Evolutionary conservation across 139 green algal genomes (phyloP).

Genomic region (Coelastrella sp.): DNA sequence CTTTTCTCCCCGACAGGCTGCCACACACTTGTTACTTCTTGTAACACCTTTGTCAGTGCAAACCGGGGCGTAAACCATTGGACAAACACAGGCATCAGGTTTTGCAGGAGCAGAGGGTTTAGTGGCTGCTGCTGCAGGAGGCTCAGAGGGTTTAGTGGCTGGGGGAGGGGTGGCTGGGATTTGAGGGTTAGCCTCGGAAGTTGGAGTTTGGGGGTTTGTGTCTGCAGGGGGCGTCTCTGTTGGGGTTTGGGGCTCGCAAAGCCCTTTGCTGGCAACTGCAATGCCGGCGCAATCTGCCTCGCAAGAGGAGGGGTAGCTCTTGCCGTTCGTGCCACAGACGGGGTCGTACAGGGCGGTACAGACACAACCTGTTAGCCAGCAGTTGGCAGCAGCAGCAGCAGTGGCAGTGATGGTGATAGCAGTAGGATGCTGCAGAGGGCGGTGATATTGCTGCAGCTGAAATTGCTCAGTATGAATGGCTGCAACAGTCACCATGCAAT

Average conservation of each 20-base stretch:
- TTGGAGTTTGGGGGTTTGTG: not conserved
- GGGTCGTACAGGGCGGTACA: slow-evolving; percentile 53
- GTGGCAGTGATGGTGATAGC: not conserved
- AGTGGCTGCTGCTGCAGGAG: not conserved
- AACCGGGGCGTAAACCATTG: slow-evolving; percentile 22
- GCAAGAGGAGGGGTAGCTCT: slow-evolving; percentile 56
- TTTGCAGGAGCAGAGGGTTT: not conserved
- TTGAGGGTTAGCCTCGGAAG: not conserved
- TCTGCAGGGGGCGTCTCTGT: not conserved
- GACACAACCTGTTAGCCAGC: slow-evolving; percentile 25
- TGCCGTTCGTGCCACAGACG: slow-evolving; percentile 53
- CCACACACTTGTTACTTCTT: slow-evolving; percentile 55
- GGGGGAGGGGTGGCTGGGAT: not conserved
- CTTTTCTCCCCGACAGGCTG: slow-evolving; percentile 35
- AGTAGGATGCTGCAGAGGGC: too few species aligned
- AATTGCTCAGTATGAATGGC: too few species aligned
- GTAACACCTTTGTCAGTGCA: slow-evolving; percentile 53
- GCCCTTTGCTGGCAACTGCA: slow-evolving; percentile 20
- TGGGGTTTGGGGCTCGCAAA: not conserved
- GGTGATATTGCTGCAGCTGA: too few species aligned
- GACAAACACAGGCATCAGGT: slow-evolving; percentile 30
- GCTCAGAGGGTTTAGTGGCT: too few species aligned
- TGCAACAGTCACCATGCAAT: too few species aligned
- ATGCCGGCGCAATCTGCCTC: slow-evolving; percentile 40
- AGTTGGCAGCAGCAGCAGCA: slow-evolving; percentile 15